phyloP scores from a whole-genome alignment of 2,329 filamentous ascomycete species.

The Aspergillus terreus region DNA sequence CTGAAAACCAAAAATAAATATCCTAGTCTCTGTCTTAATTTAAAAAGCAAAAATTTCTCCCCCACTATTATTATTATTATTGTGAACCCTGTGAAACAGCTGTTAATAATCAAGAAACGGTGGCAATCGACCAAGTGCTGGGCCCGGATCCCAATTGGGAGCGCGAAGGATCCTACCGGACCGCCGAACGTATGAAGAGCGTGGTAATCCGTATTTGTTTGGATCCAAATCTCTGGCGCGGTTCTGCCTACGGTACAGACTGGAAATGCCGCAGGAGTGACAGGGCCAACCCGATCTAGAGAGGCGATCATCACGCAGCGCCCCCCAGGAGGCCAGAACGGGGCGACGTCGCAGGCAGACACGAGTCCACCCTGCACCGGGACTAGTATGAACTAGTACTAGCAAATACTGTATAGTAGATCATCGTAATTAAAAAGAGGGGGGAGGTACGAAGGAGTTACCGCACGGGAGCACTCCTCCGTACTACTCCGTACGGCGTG shows the following conservation, averaged over 20 bases:
- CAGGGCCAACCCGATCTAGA: slow-evolving; percentile 13
- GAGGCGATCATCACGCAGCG: slow-evolving; percentile 14
- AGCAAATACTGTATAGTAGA: slow-evolving; percentile 14
- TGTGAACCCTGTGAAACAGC: no score
- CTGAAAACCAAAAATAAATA: background rate
- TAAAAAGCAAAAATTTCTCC: no score
- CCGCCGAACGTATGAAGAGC: background rate
- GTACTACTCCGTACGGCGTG: no score
- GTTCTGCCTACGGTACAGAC: slow-evolving; percentile 6
- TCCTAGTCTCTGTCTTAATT: no score
- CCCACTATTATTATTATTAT: no score
- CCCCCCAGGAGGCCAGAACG: slow-evolving; percentile 12
- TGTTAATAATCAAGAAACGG: no score
- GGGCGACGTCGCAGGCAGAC: slow-evolving; percentile 10
- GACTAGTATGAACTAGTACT: slow-evolving; percentile 18
- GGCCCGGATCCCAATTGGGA: no score
- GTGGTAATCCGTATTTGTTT: background rate
- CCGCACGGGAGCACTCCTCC: no score
- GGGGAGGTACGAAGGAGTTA: background rate
- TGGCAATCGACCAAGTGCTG: no score
- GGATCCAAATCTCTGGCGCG: slow-evolving; percentile 7
- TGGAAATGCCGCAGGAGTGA: slow-evolving; percentile 15
- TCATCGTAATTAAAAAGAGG: slow-evolving; percentile 13
- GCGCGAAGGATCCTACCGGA: background rate
- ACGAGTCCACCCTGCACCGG: slow-evolving; percentile 8